Base-by-base conservation (phyloP, 2,329 filamentous ascomycete genomes). In the Niveomyces coronatus region DNA sequence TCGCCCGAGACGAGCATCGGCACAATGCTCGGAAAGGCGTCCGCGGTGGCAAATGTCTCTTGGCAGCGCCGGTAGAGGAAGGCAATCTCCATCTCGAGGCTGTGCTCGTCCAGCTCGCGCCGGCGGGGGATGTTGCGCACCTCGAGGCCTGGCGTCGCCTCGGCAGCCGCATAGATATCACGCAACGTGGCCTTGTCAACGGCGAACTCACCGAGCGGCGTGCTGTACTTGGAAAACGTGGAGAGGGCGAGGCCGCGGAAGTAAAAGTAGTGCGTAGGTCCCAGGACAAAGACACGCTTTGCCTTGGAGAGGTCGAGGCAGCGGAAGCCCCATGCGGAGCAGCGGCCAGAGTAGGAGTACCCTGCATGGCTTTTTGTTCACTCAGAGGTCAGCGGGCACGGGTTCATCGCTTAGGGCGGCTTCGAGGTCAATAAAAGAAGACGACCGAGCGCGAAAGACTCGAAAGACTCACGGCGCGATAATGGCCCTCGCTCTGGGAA, bases 381-480 rank as follows among this genome's bases (percentile, higher is more conserved):
- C 31, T 11, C 20, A 18, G n/a, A 22, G 8, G 8, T 29, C n/a
- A 18, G 3, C 24, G 2, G 2, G 5, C 0, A 22, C 8, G 3
- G 10, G 32, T 22, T 10, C 17, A 13, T n/a, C n/a, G n/a, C n/a
- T n/a, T n/a, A 4, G 22, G 2, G 4, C 3, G 1, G 4, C 2
- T 16, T 3, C 9, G 17, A 13, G 17, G 9, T 14, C 11, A 30
- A 15, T 15, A 30, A 28, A 9, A 28, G 7, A 14, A 3, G 22
- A 14, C 11, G 9, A 27, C 32, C n/a, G n/a, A n/a, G n/a, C n/a
- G n/a, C n/a, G n/a, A n/a, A n/a, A n/a, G n/a, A n/a, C n/a, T n/a
- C n/a, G n/a, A n/a, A n/a, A n/a, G n/a, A 65, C 82, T 68, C 73
- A 95, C 89, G 91, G 91, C 44, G 87, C 87, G 56, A 98, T 95